phyloP scores from a whole-genome alignment of 306 rosid genomes.

The Glycyrrhiza uralensis region DNA sequence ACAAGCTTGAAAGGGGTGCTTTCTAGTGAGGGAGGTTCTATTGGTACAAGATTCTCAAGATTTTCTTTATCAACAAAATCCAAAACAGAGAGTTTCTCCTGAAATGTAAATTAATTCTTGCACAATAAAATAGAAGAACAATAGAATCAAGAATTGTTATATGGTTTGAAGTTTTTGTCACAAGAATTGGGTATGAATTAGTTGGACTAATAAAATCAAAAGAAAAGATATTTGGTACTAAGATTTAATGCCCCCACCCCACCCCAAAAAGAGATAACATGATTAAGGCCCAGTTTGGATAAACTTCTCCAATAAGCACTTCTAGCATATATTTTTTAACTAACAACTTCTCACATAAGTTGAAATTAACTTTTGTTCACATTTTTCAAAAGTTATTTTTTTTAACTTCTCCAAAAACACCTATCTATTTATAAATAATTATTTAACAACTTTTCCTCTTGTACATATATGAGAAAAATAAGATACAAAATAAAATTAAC shows the following conservation, averaged over 20 bases:
- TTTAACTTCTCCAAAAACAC: no score
- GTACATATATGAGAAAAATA: no score
- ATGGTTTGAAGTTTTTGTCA: neutral
- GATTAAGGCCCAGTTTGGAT: no score
- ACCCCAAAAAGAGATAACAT: neutral
- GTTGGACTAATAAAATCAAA: neutral
- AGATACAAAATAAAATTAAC: no score
- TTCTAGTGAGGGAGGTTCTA: conserved; percentile 51
- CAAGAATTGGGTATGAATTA: neutral
- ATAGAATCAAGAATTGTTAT: neutral
- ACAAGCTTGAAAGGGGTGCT: conserved; percentile 79
- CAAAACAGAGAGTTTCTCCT: conserved; percentile 61
- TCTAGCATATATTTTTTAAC: no score
- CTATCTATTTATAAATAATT: no score
- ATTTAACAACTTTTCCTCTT: no score
- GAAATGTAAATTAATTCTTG: conserved; percentile 29
- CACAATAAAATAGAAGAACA: neutral
- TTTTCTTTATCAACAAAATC: conserved; percentile 73
- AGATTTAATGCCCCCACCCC: neutral
- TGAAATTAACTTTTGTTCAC: no score
- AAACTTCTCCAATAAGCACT: no score
- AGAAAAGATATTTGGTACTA: neutral
- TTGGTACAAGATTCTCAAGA: conserved; percentile 47
- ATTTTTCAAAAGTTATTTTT: no score
- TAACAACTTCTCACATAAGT: no score